phyloP scores from a whole-genome alignment of 1,139 yeast species.

The Sugiyamaella castrensis region DNA sequence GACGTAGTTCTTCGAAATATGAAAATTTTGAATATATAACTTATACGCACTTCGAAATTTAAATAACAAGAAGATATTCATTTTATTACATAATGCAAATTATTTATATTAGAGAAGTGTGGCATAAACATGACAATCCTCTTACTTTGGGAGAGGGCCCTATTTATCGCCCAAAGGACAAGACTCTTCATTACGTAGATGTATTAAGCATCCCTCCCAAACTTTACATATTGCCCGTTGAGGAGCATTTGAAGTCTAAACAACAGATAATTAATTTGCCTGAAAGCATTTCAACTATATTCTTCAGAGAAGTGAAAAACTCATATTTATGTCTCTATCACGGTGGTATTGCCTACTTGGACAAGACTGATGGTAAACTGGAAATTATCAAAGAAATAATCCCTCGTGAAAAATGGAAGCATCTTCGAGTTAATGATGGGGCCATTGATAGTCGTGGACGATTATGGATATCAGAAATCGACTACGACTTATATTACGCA shows the following conservation, averaged over 20 bases:
- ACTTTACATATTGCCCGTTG: constrained; percentile 29
- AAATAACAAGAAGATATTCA: no score
- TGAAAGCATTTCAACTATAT: constrained; percentile 33
- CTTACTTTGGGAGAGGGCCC: constrained; percentile 31
- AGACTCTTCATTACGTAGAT: constrained; percentile 33
- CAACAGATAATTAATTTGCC: no score
- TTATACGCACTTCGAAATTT: no score
- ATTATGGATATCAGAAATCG: constrained; percentile 31
- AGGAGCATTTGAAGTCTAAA: no score
- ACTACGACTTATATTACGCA: constrained; percentile 10
- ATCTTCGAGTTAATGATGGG: constrained; percentile 35
- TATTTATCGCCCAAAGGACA: constrained; percentile 29
- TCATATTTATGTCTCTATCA: constrained; percentile 34
- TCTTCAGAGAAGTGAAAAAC: constrained; percentile 28
- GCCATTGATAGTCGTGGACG: constrained; percentile 38
- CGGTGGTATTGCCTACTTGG: constrained; percentile 33
- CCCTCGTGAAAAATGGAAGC: constrained; percentile 27
- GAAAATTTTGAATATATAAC: no score
- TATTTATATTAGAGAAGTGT: constrained; percentile 12
- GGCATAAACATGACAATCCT: constrained; percentile 21
- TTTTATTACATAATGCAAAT: constrained; percentile 2
- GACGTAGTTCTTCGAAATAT: no score
- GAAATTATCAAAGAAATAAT: constrained; percentile 32
- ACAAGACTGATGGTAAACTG: constrained; percentile 35
- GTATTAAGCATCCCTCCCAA: constrained; percentile 26